Evolutionary conservation across 345 rosid genomes (phyloP), one percentile per base, ranked within the genome.

Genomic region (Sonneratia caseolaris): DNA sequence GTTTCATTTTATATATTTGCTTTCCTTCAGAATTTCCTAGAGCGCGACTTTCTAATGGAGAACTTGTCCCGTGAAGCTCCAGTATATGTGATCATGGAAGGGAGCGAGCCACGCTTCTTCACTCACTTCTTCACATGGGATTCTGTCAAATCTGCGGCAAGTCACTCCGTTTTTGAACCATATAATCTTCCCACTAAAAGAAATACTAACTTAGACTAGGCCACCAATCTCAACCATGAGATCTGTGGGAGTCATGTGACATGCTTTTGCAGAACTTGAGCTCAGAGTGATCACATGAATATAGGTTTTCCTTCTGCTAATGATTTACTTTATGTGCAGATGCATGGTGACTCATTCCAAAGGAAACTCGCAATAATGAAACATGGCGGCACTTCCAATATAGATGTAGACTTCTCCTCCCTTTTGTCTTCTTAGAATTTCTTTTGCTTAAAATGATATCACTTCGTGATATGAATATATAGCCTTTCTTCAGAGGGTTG

Each of bases 121-220:
- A 91, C 95, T 7, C 91, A 95, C 49, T 96, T 89, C 85, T 96
- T 96, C 77, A 75, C 86, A 51, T 96, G 99, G 99, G 97, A 96
- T 80, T 82, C 97, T 16, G 72, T 93, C 57, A 92, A 96, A 85
- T 79, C 92, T 71, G 73, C 74, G 8, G 99, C 89, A 83, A 87
- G 95, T 78, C 57, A 70, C 76, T 68, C 27, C 4, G 43, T 15
- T 12, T 43, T 27, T 27, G 32, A 7, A 42, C 14, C 3, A 62
- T 35, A 0, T 27, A 32, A 61, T 61, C 37, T 47, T 9, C 14
- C 15, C 9, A 8, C 15, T 47, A 2, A 47, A 47, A 13, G 43
- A 47, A 13, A 42, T 42, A 4, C 9, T 9, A 47, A 47, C 15
- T 13, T 57, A n/a, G 35, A 19, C 57, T 13, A 2, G 14, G 1